Conservation (phyloP, 1,284 basidiomycete species). For the Irpex sp. region DNA sequence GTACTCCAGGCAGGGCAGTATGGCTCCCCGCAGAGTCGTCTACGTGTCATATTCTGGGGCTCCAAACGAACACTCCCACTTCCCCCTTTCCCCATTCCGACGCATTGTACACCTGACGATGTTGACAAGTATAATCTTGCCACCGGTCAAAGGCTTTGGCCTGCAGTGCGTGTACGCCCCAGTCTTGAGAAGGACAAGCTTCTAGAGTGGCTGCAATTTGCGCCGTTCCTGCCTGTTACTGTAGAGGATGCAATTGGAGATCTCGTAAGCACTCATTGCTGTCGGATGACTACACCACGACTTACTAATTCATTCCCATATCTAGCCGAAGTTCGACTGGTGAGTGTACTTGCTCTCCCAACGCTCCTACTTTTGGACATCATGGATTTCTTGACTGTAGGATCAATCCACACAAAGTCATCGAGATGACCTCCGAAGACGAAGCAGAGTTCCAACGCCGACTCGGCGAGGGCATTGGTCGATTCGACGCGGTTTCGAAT, state of each 20-base stretch:
- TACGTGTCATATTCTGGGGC: slow-evolving; percentile 66
- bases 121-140: slow-evolving; percentile 31
- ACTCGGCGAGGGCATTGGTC: slow-evolving; percentile 35
- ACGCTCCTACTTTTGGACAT: background rate
- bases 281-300: background rate
- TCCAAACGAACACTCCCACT: slow-evolving; percentile 51
- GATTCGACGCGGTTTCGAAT: slow-evolving; percentile 33
- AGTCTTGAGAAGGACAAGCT: slow-evolving; percentile 16
- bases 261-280: slow-evolving; percentile 42
- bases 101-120: slow-evolving; percentile 42
- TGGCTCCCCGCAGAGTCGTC: slow-evolving; percentile 66
- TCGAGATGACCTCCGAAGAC: background rate
- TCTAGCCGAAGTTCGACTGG: slow-evolving; percentile 64
- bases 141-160: slow-evolving; percentile 31
- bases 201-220: slow-evolving; percentile 41
- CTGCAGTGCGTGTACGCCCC: slow-evolving; percentile 11
- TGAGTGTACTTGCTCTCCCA: slow-evolving; percentile 20
- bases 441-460: slow-evolving; percentile 33
- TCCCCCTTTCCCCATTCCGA: slow-evolving; percentile 61
- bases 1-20: slow-evolving; percentile 66
- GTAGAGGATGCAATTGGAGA: slow-evolving; percentile 62
- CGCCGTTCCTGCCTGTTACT: slow-evolving; percentile 55
- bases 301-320: background rate
- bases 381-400: slow-evolving; percentile 26
- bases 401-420: slow-evolving; percentile 39